phyloP scores from a whole-genome alignment of 192 early-diverging fungal species.

The Anaeromyces robustus region DNA sequence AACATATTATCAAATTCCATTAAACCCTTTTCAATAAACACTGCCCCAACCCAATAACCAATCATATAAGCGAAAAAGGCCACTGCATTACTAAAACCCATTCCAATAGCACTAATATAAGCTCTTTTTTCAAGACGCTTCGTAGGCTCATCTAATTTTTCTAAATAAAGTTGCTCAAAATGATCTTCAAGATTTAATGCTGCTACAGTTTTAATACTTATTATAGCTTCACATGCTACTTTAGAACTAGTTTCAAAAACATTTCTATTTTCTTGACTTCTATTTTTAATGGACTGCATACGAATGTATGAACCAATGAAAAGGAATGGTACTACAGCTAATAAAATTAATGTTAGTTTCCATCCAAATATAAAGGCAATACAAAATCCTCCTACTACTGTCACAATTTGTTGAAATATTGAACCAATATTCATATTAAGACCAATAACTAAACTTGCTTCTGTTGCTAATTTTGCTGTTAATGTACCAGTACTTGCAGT shows the following conservation, averaged over 20 bases:
- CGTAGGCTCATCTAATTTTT: background rate
- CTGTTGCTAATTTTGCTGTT: conserved; percentile 3
- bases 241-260: conserved; percentile 54
- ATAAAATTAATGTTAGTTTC: conserved; percentile 43
- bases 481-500: conserved; percentile 1
- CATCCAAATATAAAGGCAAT: conserved; percentile 41
- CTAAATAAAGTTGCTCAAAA: conserved; percentile 17
- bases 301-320: conserved; percentile 42
- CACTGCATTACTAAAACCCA: background rate
- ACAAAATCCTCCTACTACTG: conserved; percentile 12
- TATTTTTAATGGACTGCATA: conserved; percentile 27
- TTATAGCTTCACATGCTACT: conserved; percentile 70
- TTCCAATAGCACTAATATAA: background rate
- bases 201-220: conserved; percentile 69
- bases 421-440: conserved; percentile 8
- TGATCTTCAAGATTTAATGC: conserved; percentile 45
- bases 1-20: background rate
- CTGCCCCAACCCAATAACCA: background rate
- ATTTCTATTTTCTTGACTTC: conserved; percentile 32
- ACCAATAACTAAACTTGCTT: conserved; percentile 3
- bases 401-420: conserved; percentile 10
- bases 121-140: background rate
- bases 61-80: background rate
- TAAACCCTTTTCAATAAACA: background rate
- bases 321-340: conserved; percentile 52